Evolutionary conservation across 768 basidiomycete species (phyloP).

Genomic region (Rhizopogon roseolus): DNA sequence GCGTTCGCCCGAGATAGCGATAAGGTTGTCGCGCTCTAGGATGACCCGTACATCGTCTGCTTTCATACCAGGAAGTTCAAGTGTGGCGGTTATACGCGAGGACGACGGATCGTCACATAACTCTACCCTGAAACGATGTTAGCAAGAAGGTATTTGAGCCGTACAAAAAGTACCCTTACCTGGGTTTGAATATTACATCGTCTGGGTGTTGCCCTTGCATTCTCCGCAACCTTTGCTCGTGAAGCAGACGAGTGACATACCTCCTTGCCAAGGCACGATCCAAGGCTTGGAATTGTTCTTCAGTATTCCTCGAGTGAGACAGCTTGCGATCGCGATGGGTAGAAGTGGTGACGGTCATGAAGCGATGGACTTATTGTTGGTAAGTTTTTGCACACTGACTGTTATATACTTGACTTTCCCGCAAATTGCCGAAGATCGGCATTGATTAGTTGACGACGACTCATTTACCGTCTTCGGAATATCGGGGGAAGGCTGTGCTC

Average conservation of each 20-base stretch:
- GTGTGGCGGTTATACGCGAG: slow-evolving; percentile 27
- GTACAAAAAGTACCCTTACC: slow-evolving; percentile 11
- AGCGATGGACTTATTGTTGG: background rate
- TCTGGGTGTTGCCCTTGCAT: slow-evolving; percentile 19
- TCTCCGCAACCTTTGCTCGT: slow-evolving; percentile 12
- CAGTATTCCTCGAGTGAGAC: slow-evolving; percentile 15
- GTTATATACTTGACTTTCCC: background rate
- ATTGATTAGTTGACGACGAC: background rate
- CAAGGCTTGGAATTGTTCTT: slow-evolving; percentile 25
- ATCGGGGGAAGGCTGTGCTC: background rate
- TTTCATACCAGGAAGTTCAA: slow-evolving; percentile 37
- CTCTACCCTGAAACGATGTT: slow-evolving; percentile 28
- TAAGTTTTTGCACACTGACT: background rate
- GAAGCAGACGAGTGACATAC: slow-evolving; percentile 21
- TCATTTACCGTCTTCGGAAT: background rate
- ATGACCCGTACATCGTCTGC: slow-evolving; percentile 30
- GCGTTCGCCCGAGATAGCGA: slow-evolving; percentile 34
- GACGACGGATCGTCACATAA: slow-evolving; percentile 32
- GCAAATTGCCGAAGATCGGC: background rate
- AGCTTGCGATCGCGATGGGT: slow-evolving; percentile 16
- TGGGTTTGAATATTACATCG: slow-evolving; percentile 27
- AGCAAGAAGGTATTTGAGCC: slow-evolving; percentile 4
- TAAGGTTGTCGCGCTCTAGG: slow-evolving; percentile 22
- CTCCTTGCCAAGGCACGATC: slow-evolving; percentile 26
- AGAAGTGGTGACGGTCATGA: slow-evolving; percentile 21